Evolutionary conservation across 2,329 filamentous ascomycete species (phyloP).

Genomic region (Aspergillus aculeatus): DNA sequence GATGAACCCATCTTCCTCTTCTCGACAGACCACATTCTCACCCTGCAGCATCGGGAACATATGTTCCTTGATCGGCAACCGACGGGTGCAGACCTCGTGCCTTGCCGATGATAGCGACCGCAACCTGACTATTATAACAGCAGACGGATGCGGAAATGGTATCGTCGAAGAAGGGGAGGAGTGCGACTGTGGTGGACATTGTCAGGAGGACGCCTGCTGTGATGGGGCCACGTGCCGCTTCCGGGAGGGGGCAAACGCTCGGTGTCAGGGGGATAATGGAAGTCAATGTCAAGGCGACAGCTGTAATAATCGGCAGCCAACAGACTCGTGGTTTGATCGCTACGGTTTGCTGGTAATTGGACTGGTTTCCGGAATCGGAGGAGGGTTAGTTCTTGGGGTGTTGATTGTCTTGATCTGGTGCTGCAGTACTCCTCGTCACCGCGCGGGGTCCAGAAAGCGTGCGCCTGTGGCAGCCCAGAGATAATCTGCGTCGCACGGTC

Average conservation of each 20-base stretch:
- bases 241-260: conserved; percentile 5
- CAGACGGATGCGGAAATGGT: conserved; percentile 71
- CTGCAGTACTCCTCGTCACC: too few relatives aligned
- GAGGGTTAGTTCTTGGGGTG: conserved; percentile 14
- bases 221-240: conserved; percentile 19
- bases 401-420: conserved; percentile 12
- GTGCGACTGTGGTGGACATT: conserved; percentile 74
- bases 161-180: conserved; percentile 88
- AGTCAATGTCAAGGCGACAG: conserved; percentile 8
- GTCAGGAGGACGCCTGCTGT: conserved; percentile 19
- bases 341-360: conserved; percentile 15
- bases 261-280: conserved; percentile 16
- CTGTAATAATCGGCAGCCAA: not conserved
- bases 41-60: conserved; percentile 85
- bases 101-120: conserved; percentile 60
- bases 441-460: too few relatives aligned
- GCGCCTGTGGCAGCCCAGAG: too few relatives aligned
- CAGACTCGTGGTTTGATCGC: conserved; percentile 13
- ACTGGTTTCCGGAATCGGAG: conserved; percentile 15
- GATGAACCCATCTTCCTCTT: conserved; percentile 51
- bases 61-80: conserved; percentile 72
- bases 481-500: too few relatives aligned
- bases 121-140: conserved; percentile 32
- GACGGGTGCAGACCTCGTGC: conserved; percentile 68
- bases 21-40: conserved; percentile 72